These are phyloP conservation scores for Malus hybrid DNA, from an alignment of 331 rosid species.

Conservation along the genomic window DNA sequence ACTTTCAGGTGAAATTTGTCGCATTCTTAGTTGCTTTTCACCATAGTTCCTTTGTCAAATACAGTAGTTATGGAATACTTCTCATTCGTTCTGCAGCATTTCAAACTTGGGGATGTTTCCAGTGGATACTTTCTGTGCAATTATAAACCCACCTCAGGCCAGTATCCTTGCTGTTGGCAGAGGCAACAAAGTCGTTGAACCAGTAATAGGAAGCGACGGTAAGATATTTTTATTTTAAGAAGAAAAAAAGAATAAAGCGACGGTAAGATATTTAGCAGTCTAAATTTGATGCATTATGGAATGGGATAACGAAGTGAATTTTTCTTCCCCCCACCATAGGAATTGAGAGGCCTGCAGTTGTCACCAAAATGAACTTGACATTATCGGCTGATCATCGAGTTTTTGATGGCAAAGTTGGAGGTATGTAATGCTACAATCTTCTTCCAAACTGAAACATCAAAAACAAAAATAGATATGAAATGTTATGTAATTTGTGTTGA, in stretches of 20 bases:
- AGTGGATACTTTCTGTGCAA: constrained; percentile 91
- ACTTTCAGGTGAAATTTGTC: constrained; percentile 69
- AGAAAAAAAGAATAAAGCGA: constrained; percentile 12
- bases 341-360: constrained; percentile 66
- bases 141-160: constrained; percentile 98
- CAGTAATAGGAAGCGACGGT: constrained; percentile 75
- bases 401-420: constrained; percentile 92
- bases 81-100: constrained; percentile 59
- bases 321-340: constrained; percentile 31
- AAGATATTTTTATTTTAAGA: constrained; percentile 21
- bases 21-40: not conserved
- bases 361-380: constrained; percentile 69
- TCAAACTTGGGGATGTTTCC: constrained; percentile 99
- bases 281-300: constrained; percentile 2
- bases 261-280: constrained; percentile 38
- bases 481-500: not conserved
- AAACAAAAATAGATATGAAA: not conserved
- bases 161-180: constrained; percentile 95
- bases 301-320: constrained; percentile 18
- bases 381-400: constrained; percentile 94
- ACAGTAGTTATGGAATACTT: constrained; percentile 9
- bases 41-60: constrained; percentile 1
- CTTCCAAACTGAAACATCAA: not conserved
- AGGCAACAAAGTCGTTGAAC: constrained; percentile 86
- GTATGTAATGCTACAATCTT: constrained; percentile 24